phyloP scores from a whole-genome alignment of 192 early-diverging fungal species.

The Paraglomus occultum region DNA sequence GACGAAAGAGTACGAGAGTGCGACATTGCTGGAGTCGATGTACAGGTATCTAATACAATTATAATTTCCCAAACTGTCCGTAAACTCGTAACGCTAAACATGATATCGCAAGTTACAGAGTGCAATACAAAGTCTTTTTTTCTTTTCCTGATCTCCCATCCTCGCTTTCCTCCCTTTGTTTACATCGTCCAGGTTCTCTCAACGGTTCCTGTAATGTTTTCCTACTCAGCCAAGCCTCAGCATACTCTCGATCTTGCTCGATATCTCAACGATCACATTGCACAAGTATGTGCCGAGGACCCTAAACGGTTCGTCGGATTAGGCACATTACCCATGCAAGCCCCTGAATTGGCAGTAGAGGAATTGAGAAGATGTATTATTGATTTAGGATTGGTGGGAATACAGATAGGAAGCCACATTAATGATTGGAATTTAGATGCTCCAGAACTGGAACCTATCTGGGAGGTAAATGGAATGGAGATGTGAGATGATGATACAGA shows the following conservation, averaged over 20 bases:
- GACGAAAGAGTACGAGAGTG: conserved; percentile 59
- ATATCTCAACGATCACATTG: conserved; percentile 57
- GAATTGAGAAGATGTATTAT: conserved; percentile 62
- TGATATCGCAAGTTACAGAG: not conserved
- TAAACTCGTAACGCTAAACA: not conserved
- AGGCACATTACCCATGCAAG: conserved; percentile 68
- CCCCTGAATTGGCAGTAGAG: conserved; percentile 59
- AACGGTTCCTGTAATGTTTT: conserved; percentile 68
- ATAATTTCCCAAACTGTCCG: not conserved
- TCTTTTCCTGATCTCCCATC: not conserved
- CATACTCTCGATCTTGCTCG: conserved; percentile 54
- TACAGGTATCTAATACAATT: conserved; percentile 43
- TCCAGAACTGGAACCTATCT: conserved; percentile 61
- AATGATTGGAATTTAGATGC: conserved; percentile 71
- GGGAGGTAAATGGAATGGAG: conserved; percentile 35
- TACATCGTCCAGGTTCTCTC: conserved; percentile 68
- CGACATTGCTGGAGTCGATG: conserved; percentile 48
- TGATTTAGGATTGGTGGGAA: conserved; percentile 59
- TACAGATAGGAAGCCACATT: conserved; percentile 65
- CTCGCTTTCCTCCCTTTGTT: too few species aligned
- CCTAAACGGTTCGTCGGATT: conserved; percentile 62
- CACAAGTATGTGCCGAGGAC: conserved; percentile 57
- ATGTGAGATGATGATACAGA: too few species aligned
- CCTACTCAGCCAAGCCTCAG: conserved; percentile 49
- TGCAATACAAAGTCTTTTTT: not conserved